Conservation (phyloP, 1,284 basidiomycete species). For the Leccinum laetum region DNA sequence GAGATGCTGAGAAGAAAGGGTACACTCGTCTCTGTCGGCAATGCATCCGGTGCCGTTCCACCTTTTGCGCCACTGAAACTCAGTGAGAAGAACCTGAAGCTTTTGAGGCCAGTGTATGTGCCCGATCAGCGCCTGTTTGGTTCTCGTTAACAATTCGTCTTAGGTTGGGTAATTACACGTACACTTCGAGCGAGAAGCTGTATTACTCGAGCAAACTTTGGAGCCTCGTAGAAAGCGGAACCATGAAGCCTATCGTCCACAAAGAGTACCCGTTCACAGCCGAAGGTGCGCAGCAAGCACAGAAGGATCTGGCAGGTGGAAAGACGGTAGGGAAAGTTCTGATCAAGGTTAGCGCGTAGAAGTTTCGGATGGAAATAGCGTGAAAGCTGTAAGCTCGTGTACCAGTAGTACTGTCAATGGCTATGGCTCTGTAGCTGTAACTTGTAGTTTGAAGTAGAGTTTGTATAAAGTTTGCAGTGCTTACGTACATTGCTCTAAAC, state of each 20-base stretch:
- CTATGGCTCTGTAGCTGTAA: no score
- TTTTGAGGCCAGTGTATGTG: conserved; percentile 72
- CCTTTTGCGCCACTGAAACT: conserved; percentile 79
- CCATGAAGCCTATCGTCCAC: conserved; percentile 71
- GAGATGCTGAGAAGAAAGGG: conserved; percentile 80
- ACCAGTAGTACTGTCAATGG: not conserved
- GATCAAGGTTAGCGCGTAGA: conserved; percentile 52
- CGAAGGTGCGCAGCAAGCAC: conserved; percentile 78
- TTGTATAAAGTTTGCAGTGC: not conserved
- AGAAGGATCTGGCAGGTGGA: conserved; percentile 78
- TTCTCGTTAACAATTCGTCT: conserved; percentile 1
- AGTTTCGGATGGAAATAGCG: not conserved
- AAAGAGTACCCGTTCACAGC: conserved; percentile 84
- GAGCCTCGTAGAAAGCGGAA: conserved; percentile 57
- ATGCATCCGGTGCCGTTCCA: conserved; percentile 81
- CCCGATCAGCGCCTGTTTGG: conserved; percentile 10
- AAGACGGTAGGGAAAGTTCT: conserved; percentile 84
- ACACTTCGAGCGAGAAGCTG: conserved; percentile 23
- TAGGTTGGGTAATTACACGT: conserved; percentile 63
- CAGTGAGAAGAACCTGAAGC: conserved; percentile 80
- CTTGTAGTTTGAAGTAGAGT: no score
- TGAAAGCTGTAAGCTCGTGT: not conserved
- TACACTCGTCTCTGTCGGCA: conserved; percentile 88
- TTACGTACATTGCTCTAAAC: not conserved
- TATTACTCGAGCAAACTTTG: conserved; percentile 66